These are phyloP conservation scores for Blastocystis hominis DNA, from an alignment of 352 stramenopile species.

Conservation along the genomic window DNA sequence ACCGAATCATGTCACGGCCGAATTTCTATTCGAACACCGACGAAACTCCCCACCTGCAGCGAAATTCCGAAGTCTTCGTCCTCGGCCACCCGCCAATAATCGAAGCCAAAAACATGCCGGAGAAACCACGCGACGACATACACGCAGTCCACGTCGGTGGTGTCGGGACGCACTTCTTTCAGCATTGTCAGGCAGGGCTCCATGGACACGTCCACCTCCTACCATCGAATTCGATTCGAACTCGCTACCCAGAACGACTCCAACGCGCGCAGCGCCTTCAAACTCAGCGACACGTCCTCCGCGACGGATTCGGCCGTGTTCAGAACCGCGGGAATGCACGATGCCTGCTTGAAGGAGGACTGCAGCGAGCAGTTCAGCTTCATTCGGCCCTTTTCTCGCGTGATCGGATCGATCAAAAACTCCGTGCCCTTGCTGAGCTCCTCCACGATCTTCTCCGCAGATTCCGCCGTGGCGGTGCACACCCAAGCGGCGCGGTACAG, in stretches of 20 bases:
- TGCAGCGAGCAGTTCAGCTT: background rate
- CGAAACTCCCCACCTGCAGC: background rate
- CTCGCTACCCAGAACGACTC: background rate
- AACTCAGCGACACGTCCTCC: background rate
- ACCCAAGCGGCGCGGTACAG: background rate
- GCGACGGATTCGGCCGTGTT: background rate
- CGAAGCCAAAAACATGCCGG: slow-evolving; percentile 22
- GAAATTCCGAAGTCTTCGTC: slow-evolving; percentile 16
- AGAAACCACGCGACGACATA: background rate
- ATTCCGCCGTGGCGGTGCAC: background rate
- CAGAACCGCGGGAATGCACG: background rate
- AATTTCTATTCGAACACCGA: background rate
- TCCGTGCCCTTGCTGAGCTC: background rate
- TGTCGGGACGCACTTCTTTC: background rate
- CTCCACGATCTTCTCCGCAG: background rate
- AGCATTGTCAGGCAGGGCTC: background rate
- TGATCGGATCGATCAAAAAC: background rate
- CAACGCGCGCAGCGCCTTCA: background rate
- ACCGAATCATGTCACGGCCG: background rate
- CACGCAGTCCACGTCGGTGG: background rate
- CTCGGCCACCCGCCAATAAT: slow-evolving; percentile 2
- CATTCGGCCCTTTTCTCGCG: background rate
- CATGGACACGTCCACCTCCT: background rate
- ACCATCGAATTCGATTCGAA: background rate
- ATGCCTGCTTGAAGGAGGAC: background rate